Evolutionary conservation across 2,329 filamentous ascomycete species (phyloP).

Genomic region (Ploettnerulaceae sp.): DNA sequence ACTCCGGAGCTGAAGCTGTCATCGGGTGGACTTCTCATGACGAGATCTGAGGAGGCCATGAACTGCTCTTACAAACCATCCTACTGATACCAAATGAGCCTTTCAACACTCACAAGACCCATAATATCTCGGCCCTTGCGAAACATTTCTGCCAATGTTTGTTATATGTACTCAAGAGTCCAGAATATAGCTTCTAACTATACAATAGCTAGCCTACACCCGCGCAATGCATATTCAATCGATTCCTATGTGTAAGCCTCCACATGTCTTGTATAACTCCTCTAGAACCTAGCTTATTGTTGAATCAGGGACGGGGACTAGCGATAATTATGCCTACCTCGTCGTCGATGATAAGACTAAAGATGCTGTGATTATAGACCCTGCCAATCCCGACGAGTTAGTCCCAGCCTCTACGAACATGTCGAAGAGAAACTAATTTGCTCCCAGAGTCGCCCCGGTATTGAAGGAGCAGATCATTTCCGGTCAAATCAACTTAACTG

Average conservation of each 20-base stretch:
- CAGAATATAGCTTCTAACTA: slow-evolving; percentile 1
- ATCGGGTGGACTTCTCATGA: background rate
- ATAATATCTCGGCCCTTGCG: slow-evolving; percentile 12
- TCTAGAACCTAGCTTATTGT: slow-evolving; percentile 13
- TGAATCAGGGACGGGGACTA: slow-evolving; percentile 62
- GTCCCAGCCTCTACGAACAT: slow-evolving; percentile 28
- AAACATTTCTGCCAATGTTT: slow-evolving; percentile 18
- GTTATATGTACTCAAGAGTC: background rate
- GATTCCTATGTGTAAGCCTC: slow-evolving; percentile 77
- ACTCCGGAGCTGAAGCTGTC: background rate
- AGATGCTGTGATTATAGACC: slow-evolving; percentile 75
- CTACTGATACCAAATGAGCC: slow-evolving; percentile 15
- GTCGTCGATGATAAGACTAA: slow-evolving; percentile 74
- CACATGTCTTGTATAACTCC: slow-evolving; percentile 12
- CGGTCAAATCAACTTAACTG: slow-evolving; percentile 74
- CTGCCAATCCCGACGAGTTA: slow-evolving; percentile 73
- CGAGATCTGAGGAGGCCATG: background rate
- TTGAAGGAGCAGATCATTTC: slow-evolving; percentile 68
- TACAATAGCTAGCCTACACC: slow-evolving; percentile 19
- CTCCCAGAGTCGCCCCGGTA: slow-evolving; percentile 51
- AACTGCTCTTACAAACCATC: background rate
- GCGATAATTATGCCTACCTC: slow-evolving; percentile 83
- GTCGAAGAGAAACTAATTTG: slow-evolving; percentile 4
- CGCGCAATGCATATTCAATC: slow-evolving; percentile 75
- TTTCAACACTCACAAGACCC: slow-evolving; percentile 20